A percentile compares a stretch with the other conserved stretches of the same genome.
Conservation (phyloP, 202 grass and related monocot species). For the Dendrocalamus latiflorus region DNA sequence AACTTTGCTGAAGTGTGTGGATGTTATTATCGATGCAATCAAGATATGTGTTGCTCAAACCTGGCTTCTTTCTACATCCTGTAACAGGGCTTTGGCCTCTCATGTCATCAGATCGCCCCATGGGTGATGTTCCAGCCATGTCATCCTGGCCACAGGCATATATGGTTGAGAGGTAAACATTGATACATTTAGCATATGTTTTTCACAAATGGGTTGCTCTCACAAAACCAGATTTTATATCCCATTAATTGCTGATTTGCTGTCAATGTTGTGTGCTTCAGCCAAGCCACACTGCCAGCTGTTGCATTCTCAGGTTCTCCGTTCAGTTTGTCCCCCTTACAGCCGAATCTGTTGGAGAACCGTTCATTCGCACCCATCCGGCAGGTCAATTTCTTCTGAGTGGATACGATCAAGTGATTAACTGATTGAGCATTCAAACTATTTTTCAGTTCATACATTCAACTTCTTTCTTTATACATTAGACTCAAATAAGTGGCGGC, state of each 20-base stretch:
- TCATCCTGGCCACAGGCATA: slow-evolving; percentile 48
- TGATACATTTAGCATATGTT: background rate
- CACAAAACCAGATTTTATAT: too few relatives aligned
- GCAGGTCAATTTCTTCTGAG: slow-evolving; percentile 66
- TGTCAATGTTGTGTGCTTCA: slow-evolving; percentile 10
- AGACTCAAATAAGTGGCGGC: slow-evolving; percentile 10
- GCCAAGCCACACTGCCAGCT: slow-evolving; percentile 45
- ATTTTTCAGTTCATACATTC: slow-evolving; percentile 14
- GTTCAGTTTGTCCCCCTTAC: slow-evolving; percentile 37
- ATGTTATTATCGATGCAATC: background rate
- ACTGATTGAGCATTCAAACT: slow-evolving; percentile 12
- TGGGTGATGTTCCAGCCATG: slow-evolving; percentile 37
- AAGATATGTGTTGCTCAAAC: background rate
- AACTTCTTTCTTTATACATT: slow-evolving; percentile 17
- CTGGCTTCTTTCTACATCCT: background rate
- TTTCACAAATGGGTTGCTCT: background rate
- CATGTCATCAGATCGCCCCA: slow-evolving; percentile 40
- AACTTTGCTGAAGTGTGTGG: background rate
- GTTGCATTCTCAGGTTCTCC: slow-evolving; percentile 32
- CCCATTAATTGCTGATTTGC: background rate
- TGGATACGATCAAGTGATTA: slow-evolving; percentile 10
- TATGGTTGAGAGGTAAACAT: slow-evolving; percentile 43
- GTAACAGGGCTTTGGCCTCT: slow-evolving; percentile 63
- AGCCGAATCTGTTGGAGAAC: slow-evolving; percentile 52
- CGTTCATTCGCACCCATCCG: slow-evolving; percentile 51